Evolutionary conservation across 495 filamentous ascomycete genomes (phyloP).

Genomic region (Trichoderma gamsii): DNA sequence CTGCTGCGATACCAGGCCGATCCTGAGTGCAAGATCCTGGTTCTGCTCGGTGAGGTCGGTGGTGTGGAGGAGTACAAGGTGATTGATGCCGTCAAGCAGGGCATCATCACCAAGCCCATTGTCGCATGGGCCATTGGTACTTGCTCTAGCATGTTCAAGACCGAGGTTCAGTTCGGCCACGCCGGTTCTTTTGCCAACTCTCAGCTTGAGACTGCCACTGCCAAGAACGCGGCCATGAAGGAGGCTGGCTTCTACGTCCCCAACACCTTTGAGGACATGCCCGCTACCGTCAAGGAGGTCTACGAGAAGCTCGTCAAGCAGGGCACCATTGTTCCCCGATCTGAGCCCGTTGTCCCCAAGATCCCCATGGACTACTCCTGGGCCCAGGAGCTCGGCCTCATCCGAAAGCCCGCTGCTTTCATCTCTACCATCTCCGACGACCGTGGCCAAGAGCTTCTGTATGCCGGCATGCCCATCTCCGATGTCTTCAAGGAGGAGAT

Average conservation of each 20-base stretch:
- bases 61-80: slow-evolving; percentile 99
- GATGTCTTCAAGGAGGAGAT: slow-evolving; percentile 99
- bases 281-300: slow-evolving; percentile 62
- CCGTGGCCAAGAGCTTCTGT: slow-evolving; percentile 97
- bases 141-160: slow-evolving; percentile 99
- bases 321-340: slow-evolving; percentile 74
- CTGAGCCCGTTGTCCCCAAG: slow-evolving; percentile 93
- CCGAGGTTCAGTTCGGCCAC: slow-evolving; percentile 98
- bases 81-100: slow-evolving; percentile 93
- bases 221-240: slow-evolving; percentile 94
- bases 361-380: slow-evolving; percentile 99
- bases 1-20: slow-evolving; percentile 91
- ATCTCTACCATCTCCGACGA: slow-evolving; percentile 99
- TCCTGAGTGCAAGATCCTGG: slow-evolving; percentile 92
- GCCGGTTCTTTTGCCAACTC: slow-evolving; percentile 98
- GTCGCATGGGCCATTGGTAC: slow-evolving; percentile 99
- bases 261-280: slow-evolving; percentile 95
- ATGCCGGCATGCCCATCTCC: slow-evolving; percentile 98
- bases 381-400: slow-evolving; percentile 97
- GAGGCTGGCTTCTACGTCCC: slow-evolving; percentile 90
- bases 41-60: slow-evolving; percentile 95
- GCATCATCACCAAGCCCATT: slow-evolving; percentile 92
- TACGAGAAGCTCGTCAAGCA: slow-evolving; percentile 80
- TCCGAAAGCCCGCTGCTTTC: slow-evolving; percentile 99
- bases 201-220: slow-evolving; percentile 89